Evolutionary conservation across 441 rosid species (phyloP).

Genomic region (Erodium texanum): DNA sequence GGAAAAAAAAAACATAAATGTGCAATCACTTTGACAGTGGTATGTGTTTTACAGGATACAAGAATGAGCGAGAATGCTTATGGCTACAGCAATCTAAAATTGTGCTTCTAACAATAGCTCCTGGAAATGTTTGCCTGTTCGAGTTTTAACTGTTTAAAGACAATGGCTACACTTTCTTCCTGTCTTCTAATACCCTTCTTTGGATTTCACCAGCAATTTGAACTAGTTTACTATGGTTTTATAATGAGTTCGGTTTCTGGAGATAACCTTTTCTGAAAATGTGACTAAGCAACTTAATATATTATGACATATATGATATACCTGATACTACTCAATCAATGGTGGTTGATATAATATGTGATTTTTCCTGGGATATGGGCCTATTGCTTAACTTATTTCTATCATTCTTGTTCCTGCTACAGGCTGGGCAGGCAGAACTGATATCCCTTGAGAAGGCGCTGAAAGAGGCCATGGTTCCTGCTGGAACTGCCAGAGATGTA

Average conservation of each 20-base stretch:
- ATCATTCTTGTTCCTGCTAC: slow-evolving; percentile 12
- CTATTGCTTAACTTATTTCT: neutral
- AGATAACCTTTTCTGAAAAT: neutral
- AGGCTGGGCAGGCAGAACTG: slow-evolving; percentile 88
- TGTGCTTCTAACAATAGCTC: too few relatives aligned
- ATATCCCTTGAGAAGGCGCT: slow-evolving; percentile 80
- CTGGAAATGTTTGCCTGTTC: too few relatives aligned
- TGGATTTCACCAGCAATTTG: neutral
- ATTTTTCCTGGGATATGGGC: neutral
- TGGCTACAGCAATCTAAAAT: too few relatives aligned
- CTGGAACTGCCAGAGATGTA: slow-evolving; percentile 90
- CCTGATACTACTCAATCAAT: too few relatives aligned
- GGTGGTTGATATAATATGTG: too few relatives aligned
- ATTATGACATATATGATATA: neutral
- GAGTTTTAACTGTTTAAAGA: too few relatives aligned
- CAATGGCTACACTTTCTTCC: neutral
- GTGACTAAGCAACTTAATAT: neutral
- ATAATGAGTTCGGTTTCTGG: neutral
- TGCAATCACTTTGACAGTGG: too few relatives aligned
- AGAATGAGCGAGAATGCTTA: too few relatives aligned
- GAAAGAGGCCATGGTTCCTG: slow-evolving; percentile 72
- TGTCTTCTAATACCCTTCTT: neutral
- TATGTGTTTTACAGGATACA: too few relatives aligned
- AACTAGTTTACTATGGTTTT: neutral
- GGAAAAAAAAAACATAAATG: too few relatives aligned